Evolutionary conservation across 495 filamentous ascomycete genomes (phyloP), one percentile per base, ranked within the genome.

Genomic region (Trypethelium eluteriae): DNA sequence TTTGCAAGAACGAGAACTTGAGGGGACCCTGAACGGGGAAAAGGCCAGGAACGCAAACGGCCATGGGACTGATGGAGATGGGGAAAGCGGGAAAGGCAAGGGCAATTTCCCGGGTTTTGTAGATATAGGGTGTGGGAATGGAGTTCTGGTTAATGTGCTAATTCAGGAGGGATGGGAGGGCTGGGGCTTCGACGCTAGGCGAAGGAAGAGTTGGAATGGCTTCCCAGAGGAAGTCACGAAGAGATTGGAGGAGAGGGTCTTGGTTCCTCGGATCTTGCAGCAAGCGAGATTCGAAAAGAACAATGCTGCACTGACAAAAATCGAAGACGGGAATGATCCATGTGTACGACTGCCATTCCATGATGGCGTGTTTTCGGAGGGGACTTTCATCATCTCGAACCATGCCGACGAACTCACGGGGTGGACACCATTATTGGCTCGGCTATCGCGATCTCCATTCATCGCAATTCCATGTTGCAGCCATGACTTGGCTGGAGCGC

Each of bases 391-490:
- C 64, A 92, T 98, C 67, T 93, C 91, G 53, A 98, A 98, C 72
- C 94, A 98, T 73, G 91, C 94, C 32, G 94, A 98, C 74, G 92
- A 98, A 76, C 81, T 98, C 11, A 98, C 95, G 1, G 83, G 90
- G 3, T 98, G 94, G 94, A 97, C 95, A 1, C 95, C 94, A 1
- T 82, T 96, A 39, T 83, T 98, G 56, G 91, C 93, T 38, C 84
- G 85, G 38, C 78, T 90, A 2, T 90, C 89, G 25, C 70, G 82
- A 16, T 88, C 83, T 62, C 89, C 93, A 0, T 98, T 96, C 71
- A 84, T 98, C 38, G 87, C 88, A 63, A 96, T 98, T 47, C 94
- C 94, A 2, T 98, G 94, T 78, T 98, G 94, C 79, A 95, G 91
- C 39, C 91, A 96, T 78, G 81, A 90, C 39, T 85, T 98, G 0